Base-by-base conservation (phyloP, 306 rosid species). In the Quercus robur region DNA sequence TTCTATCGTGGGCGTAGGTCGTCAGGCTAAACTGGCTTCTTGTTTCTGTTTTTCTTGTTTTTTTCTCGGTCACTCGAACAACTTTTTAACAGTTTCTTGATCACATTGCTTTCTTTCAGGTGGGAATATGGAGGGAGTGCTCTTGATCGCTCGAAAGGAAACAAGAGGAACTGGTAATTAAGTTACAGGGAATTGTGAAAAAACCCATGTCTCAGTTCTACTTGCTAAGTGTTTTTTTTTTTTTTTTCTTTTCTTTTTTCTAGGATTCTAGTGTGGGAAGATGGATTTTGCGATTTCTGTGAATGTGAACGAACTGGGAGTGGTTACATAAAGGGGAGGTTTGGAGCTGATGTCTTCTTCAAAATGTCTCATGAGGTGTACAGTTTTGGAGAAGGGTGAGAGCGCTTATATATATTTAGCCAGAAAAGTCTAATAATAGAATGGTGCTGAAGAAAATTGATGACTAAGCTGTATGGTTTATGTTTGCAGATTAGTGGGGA, bases 231-330 rank as follows among this genome's bases (percentile, higher is more conserved):
- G 3, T 14, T 15, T 25, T 54, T 17, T 70, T 15, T 25, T 54
- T 17, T 70, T 2, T 74, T 44, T 63, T 54, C 52, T 28, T 46
- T 46, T 46, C 1, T 38, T 57, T 28, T 49, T 49, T 49, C 15
- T 75, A 95, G 98, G 99, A 95, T 95, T 82, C 90, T 95, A 59
- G 99, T 93, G 56, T 93, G 98, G 98, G 98, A 93, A 87, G 99
- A 95, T 84, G 99, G 99, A 15, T 93, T 86, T 70, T 95, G 98
- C 83, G 98, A 95, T 84, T 89, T 90, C 58, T 73, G 80, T 44
- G 97, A 91, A 89, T 91, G 99, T 49, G 91, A 91, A 79, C 88
- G 80, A 69, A 87, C 89, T 33, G 87, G 83, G 41, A 84, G 69
- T 82, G 90, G 89, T 66, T 86, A 68, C 85, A 70, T 84, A 31